Percentiles rank a stretch among this genome's conserved stretches.
Evolutionary conservation across 257 asterid genomes (phyloP).

Genomic region (Ligustrum vulgare): DNA sequence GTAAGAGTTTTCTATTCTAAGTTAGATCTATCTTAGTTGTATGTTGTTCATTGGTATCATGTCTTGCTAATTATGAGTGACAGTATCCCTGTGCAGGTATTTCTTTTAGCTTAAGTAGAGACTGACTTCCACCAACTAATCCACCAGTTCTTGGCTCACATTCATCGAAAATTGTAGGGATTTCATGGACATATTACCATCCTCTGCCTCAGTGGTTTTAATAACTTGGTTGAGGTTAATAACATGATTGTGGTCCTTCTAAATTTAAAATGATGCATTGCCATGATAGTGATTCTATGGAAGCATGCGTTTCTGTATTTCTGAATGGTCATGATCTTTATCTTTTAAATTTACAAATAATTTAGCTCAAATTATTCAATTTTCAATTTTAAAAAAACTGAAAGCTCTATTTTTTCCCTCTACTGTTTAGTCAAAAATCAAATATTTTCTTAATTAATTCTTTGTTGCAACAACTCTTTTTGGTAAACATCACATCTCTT

Average conservation of each 20-base stretch:
- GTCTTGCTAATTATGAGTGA: too few species aligned
- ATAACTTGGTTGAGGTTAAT: conserved; percentile 96
- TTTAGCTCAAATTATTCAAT: not conserved
- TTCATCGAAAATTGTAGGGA: conserved; percentile 56
- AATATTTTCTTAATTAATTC: too few species aligned
- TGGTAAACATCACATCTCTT: not conserved
- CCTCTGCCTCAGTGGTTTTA: conserved; percentile 91
- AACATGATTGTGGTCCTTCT: not conserved
- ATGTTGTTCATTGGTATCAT: too few species aligned
- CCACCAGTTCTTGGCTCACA: conserved; percentile 20
- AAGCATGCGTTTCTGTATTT: conserved; percentile 1
- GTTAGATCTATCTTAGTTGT: too few species aligned
- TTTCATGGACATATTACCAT: conserved; percentile 75
- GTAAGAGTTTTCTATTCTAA: too few species aligned
- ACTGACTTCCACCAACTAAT: too few species aligned
- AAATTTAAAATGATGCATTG: not conserved
- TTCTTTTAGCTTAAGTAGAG: too few species aligned
- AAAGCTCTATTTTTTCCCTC: not conserved
- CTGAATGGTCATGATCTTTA: conserved; percentile 8
- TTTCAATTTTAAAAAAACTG: not conserved
- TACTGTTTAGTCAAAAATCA: not conserved
- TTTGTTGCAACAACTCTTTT: not conserved
- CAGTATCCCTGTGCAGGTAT: too few species aligned
- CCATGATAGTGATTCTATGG: not conserved
- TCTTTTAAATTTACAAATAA: not conserved